Evolutionary conservation across 768 basidiomycete genomes (phyloP), one percentile per base, ranked within the genome.

Genomic region (Boletus pseudo-olivaceus): DNA sequence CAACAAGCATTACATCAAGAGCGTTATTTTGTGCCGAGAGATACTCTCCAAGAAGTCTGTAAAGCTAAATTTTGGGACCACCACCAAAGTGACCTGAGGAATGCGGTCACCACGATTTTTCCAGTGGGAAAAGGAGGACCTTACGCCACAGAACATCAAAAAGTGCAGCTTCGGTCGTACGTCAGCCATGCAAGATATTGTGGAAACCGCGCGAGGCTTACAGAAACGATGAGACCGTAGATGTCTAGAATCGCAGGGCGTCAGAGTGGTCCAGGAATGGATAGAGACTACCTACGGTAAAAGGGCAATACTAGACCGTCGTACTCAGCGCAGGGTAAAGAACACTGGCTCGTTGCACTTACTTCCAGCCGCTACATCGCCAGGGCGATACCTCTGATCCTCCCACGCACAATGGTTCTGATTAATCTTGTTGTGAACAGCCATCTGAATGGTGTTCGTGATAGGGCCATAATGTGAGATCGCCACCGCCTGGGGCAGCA

Each of bases 381-480:
- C 87, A 20, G 82, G 78, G 46, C 66, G 64, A 72, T 75, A 67
- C 56, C 73, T 63, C 73, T 73, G 63, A 68, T 69, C 51, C 66
- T 78, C 69, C 69, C 71, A 51, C 49, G 67, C 32, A 67, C 70
- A 62, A 30, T 67, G 67, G 47, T 81, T 75, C 33, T 68, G 63
- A 53, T 71, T 71, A 9, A 80, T 58, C 40, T 73, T 75, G 59
- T 76, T 76, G 60, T 83, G 82, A 38, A 74, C 53, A 1, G 77
- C 78, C 72, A 74, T 82, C 68, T 86, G 84, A n/a, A 85, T 62
- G 5, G 83, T 70, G 62, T 87, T 88, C 17, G 79, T 75, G 30
- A 88, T 84, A 6, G 87, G 78, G 0, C 78, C 68, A 62, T 82
- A 84, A 65, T 90, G 88, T 0, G 87, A 65, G 53, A 90, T 83